Base-by-base conservation (phyloP, 2,329 filamentous ascomycete genomes). In the Trichoderma sp. region DNA sequence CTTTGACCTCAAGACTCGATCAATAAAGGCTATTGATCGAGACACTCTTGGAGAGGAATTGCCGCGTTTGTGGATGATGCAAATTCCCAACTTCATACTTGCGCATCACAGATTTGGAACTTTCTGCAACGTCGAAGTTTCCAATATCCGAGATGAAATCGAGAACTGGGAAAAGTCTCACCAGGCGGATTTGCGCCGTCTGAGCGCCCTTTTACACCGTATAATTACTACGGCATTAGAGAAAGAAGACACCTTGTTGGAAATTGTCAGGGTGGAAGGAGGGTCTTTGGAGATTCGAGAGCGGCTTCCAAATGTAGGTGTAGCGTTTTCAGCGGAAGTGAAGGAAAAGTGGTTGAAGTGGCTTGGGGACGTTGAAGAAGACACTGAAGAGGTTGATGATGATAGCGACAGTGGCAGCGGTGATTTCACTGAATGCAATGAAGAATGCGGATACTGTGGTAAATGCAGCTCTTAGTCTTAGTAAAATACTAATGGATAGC, bases 1-100 rank as follows among this genome's bases (percentile, higher is more conserved):
- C 16, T 82, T 84, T 58, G 83, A 84, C 40, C 75, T 84, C 70
- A 84, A 84, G 73, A 84, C 83, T 0, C 79, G 83, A 31, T 79
- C 75, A 24, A 66, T 72, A 6, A 58, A 43, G 33, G 73, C 72
- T n/a, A 70, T 71, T 19, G 72, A 73, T 7, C 73, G 74, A 2
- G 75, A 80, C 59, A 74, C 75, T 21, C 70, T 83, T 0, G 75
- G 70, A 13, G 72, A 78, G 4, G 79, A 84, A 55, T 72, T 84
- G 11, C 81, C 80, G 5, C 81, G 81, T 0, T 74, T 84, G 10
- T 85, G 83, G 82, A 68, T 81, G 1, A 68, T 77, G 0, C 82
- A 82, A 67, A 76, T 80, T 5, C 73, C 78, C 0, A 79, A 78
- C 8, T 79, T 84, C 49, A 73, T 84, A 33, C 72, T 83, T 2